A percentile compares a stretch with the other conserved stretches of the same genome.
Conservation (phyloP, 768 basidiomycete genomes). For the Mycena olivaceomarginata region DNA sequence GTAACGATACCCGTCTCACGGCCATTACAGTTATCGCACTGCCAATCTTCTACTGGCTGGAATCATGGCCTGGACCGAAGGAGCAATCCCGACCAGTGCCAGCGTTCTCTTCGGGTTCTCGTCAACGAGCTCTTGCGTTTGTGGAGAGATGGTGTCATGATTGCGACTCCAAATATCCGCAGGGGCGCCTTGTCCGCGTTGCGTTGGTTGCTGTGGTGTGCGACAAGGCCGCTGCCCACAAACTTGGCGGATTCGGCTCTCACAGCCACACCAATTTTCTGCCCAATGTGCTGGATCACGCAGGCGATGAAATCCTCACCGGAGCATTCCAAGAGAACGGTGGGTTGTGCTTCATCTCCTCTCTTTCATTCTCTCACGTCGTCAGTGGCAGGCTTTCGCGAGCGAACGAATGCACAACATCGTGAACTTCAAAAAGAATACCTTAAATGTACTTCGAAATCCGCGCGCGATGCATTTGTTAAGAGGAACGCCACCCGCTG, state of each 20-base stretch:
- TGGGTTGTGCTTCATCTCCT: not conserved
- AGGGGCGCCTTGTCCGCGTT: slow-evolving; percentile 54
- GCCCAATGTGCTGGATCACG: slow-evolving; percentile 55
- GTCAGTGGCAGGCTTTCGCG: not conserved
- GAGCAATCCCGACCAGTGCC: slow-evolving; percentile 52
- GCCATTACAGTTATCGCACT: slow-evolving; percentile 46
- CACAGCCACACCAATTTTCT: slow-evolving; percentile 58
- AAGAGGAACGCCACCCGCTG: slow-evolving; percentile 41
- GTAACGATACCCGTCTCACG: too few species aligned
- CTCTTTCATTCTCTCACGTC: not conserved
- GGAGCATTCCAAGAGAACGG: slow-evolving; percentile 22
- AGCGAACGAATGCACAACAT: slow-evolving; percentile 43
- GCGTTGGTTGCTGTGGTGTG: slow-evolving; percentile 57
- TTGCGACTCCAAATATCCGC: slow-evolving; percentile 47
- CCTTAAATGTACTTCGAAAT: not conserved
- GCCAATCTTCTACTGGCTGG: slow-evolving; percentile 49
- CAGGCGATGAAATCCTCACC: slow-evolving; percentile 46
- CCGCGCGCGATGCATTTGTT: not conserved
- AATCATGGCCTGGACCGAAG: slow-evolving; percentile 52
- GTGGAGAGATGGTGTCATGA: slow-evolving; percentile 48
- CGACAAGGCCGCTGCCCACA: slow-evolving; percentile 62
- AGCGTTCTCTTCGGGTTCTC: slow-evolving; percentile 49
- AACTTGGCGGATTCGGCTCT: slow-evolving; percentile 53
- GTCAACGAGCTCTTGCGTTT: slow-evolving; percentile 52
- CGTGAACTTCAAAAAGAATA: slow-evolving; percentile 32